Conservation (phyloP, 306 rosid species). For the Quercus glauca region DNA sequence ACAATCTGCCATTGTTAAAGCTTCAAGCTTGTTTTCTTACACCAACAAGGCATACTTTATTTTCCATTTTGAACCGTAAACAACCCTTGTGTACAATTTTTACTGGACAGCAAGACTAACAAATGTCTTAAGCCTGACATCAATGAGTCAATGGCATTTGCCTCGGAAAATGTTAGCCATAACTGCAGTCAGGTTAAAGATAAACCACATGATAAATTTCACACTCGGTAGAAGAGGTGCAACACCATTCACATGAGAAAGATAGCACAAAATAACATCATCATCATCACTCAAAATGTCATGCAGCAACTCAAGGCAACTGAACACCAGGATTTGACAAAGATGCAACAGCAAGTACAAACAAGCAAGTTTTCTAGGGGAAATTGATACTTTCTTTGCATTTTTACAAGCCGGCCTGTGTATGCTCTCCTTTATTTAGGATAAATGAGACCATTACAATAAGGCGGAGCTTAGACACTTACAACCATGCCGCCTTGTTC, state of each 20-base stretch:
- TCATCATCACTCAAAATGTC: neutral
- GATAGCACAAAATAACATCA: neutral
- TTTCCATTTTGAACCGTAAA: no score
- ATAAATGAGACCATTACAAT: neutral
- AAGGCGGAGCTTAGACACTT: conserved; percentile 1
- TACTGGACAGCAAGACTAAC: no score
- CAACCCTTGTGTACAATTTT: no score
- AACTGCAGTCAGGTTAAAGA: no score
- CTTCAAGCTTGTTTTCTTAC: no score
- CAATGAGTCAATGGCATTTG: no score
- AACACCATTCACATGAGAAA: neutral
- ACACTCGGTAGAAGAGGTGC: neutral
- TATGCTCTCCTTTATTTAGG: neutral
- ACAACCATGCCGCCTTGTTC: conserved; percentile 82
- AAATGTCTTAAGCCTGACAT: no score
- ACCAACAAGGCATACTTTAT: no score
- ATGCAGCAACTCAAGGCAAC: neutral
- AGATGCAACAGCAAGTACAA: neutral
- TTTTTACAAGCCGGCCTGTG: neutral
- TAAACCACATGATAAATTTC: no score
- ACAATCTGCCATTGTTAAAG: no score
- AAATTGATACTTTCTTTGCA: neutral
- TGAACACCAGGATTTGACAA: neutral
- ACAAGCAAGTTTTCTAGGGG: neutral
- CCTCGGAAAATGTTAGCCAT: no score